These are phyloP conservation scores for Fusarium brevicatenulatum DNA, from an alignment of 2,329 filamentous ascomycete species.

Conservation along the genomic window DNA sequence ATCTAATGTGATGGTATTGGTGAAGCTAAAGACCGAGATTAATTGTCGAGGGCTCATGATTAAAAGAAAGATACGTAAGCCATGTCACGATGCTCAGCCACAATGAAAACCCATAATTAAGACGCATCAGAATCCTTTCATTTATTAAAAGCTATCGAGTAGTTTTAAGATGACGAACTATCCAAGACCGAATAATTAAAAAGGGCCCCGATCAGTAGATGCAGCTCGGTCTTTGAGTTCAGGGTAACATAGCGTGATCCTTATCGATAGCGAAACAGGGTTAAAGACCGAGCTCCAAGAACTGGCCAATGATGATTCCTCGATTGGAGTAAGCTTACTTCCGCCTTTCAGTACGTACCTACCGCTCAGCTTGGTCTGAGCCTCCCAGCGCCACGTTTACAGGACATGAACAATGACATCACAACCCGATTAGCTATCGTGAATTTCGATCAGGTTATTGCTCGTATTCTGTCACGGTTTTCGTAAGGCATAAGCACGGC, in stretches of 20 bases:
- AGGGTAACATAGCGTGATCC: background rate
- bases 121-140: rapidly evolving
- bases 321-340: background rate
- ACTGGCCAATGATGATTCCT: background rate
- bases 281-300: rapidly evolving
- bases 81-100: background rate
- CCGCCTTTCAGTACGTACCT: rapidly evolving
- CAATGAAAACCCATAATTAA: rapidly evolving
- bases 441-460: background rate
- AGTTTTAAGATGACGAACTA: background rate
- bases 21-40: background rate
- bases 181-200: rapidly evolving
- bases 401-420: rapidly evolving
- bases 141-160: rapidly evolving
- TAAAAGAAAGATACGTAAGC: rapidly evolving
- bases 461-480: background rate
- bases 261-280: background rate
- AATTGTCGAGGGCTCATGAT: rapidly evolving
- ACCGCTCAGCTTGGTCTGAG: background rate
- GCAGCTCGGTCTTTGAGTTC: background rate
- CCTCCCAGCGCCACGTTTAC: background rate
- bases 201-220: rapidly evolving
- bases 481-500: background rate
- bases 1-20: too few species aligned
- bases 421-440: background rate